These are phyloP conservation scores for sunflower (Helianthus annuus) DNA, from an alignment of 129 eudicot genomes.

Conservation along the genomic window DNA sequence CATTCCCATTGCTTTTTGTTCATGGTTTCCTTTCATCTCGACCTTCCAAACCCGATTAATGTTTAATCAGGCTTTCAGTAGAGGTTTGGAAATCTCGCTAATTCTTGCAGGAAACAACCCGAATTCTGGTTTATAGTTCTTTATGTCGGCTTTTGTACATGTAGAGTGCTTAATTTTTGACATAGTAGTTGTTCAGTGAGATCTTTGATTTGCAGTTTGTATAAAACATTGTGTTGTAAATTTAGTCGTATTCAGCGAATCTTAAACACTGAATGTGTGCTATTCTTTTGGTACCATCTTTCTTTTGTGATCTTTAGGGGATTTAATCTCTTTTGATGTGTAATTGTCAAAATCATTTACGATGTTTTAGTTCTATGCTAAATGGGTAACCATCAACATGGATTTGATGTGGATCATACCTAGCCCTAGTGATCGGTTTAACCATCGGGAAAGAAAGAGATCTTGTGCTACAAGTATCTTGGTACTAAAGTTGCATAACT, in stretches of 20 bases:
- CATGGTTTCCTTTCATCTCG: slow-evolving; percentile 96
- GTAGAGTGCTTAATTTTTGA: slow-evolving; percentile 6
- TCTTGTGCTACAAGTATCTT: too few species aligned
- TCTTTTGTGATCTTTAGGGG: background rate
- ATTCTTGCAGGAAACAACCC: slow-evolving; percentile 96
- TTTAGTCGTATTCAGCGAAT: slow-evolving; percentile 10
- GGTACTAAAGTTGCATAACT: too few species aligned
- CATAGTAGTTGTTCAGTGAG: background rate
- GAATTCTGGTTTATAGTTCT: slow-evolving; percentile 47
- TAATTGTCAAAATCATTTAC: too few species aligned
- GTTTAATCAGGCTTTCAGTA: slow-evolving; percentile 90
- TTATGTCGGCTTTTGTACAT: slow-evolving; percentile 17
- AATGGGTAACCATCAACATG: too few species aligned
- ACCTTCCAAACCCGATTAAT: slow-evolving; percentile 95
- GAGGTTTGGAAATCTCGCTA: slow-evolving; percentile 92
- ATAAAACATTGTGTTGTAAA: slow-evolving; percentile 26
- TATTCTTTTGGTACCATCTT: slow-evolving; percentile 2
- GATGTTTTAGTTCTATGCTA: too few species aligned
- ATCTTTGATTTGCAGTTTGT: slow-evolving; percentile 16
- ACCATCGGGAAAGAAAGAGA: too few species aligned
- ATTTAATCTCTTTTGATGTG: too few species aligned
- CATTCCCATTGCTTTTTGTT: slow-evolving; percentile 75
- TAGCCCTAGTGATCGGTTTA: too few species aligned
- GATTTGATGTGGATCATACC: too few species aligned
- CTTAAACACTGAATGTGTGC: background rate